Evolutionary conservation across 2,329 filamentous ascomycete genomes (phyloP), one percentile per base, ranked within the genome.

Genomic region (Hymenoscyphus infarciens): DNA sequence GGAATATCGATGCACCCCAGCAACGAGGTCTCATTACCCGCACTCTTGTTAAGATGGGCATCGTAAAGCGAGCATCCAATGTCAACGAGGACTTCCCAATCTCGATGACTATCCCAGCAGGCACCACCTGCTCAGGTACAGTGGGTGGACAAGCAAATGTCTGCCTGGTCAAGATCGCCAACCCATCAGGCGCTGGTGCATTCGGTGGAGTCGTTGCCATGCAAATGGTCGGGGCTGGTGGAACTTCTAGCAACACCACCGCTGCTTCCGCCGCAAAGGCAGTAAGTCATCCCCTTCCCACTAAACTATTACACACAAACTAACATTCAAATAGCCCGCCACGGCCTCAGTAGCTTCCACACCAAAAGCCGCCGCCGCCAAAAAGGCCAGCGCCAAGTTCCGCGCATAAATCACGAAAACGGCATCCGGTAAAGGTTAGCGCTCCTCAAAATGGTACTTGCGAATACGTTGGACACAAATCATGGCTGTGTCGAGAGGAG

Each of bases 121-220:
- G 76, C 63, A 82, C 82, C 75, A 69, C 75, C 57, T 88, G 86
- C 76, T 85, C 82, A 16, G 86, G 85, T 56, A 83, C 78, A 42
- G 83, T 85, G 7, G 84, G 82, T 22, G 85, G 84, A 49, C 80
- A 86, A 74, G 71, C 77, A 38, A 83, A 84, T 66, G 80, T 87
- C 69, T 88, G 86, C 77, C 79, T 88, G 64, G 83, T 88, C 57
- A 81, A 85, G 38, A 87, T 85, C 77, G 76, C 84, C 76, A 88
- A 88, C 74, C 79, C 78, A 1, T 84, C 84, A 35, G 75, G 79
- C 54, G 84, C 84, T 49, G 85, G 85, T 22, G 85, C 85, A 38
- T 88, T 88, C 69, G 85, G 86, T 62, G 84, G 84, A 61, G 82
- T 84, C 65, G 79, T 86, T 33, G 82, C 82, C 8, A 78, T 85